Percentiles rank a stretch among this genome's conserved stretches.
Evolutionary conservation across 2,329 filamentous ascomycete species (phyloP).

Genomic region (Pseudogymnoascus sp.): DNA sequence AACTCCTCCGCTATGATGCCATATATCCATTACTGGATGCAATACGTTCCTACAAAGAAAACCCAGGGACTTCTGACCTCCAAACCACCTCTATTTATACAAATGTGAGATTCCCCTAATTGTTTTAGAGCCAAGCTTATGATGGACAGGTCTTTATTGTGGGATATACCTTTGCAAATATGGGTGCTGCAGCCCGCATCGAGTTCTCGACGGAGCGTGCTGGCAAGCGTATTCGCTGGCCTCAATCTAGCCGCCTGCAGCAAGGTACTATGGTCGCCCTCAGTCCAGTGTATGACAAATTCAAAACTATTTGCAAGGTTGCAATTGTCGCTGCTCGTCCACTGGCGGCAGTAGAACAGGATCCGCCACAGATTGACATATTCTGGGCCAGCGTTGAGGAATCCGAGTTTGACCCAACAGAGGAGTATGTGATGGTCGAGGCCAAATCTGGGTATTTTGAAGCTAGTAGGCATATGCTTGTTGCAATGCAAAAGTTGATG

Average conservation of each 20-base stretch:
- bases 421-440: conserved; percentile 63
- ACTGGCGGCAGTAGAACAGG: conserved; percentile 50
- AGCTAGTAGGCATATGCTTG: conserved; percentile 61
- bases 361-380: conserved; percentile 66
- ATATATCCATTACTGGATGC: conserved; percentile 60
- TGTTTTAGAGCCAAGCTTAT: neutral
- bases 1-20: conserved; percentile 66
- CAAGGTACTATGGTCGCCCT: conserved; percentile 46
- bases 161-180: conserved; percentile 52
- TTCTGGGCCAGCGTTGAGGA: conserved; percentile 57
- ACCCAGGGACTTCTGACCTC: conserved; percentile 49
- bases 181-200: conserved; percentile 58
- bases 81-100: conserved; percentile 57
- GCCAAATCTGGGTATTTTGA: conserved; percentile 68
- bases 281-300: conserved; percentile 48
- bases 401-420: conserved; percentile 57
- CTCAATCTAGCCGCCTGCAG: conserved; percentile 41
- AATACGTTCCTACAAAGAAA: conserved; percentile 44
- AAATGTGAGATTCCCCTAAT: conserved; percentile 39
- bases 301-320: conserved; percentile 56
- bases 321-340: conserved; percentile 65
- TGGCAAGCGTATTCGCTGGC: conserved; percentile 58
- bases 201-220: conserved; percentile 61
- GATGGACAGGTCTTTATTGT: conserved; percentile 51
- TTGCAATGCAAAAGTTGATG: conserved; percentile 52